Conservation (phyloP, 1,284 basidiomycete genomes). For the Ustilago curta region DNA sequence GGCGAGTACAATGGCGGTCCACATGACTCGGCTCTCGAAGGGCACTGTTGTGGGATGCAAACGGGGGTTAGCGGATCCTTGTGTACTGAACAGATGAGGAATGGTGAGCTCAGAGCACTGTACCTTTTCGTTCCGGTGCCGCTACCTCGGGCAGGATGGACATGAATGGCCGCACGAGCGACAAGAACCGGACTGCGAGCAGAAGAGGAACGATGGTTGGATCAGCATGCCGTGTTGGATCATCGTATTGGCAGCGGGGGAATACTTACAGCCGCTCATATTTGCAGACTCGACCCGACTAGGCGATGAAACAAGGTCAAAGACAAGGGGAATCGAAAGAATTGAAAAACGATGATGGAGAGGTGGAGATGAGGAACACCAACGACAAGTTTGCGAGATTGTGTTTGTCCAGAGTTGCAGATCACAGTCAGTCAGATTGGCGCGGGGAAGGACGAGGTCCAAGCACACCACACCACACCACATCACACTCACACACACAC, state of each 20-base stretch:
- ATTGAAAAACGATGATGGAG: constrained; percentile 10
- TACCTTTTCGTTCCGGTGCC: constrained; percentile 68
- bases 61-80: neutral
- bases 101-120: neutral
- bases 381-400: neutral
- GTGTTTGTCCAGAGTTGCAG: constrained; percentile 2
- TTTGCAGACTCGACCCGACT: constrained; percentile 39
- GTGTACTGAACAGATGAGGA: neutral
- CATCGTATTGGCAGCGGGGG: neutral
- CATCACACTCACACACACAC: too few species aligned
- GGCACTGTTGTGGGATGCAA: constrained; percentile 50
- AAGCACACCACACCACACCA: too few species aligned
- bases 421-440: neutral
- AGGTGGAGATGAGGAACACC: neutral
- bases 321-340: constrained; percentile 7
- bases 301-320: constrained; percentile 5
- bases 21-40: constrained; percentile 67
- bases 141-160: constrained; percentile 68
- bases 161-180: constrained; percentile 69
- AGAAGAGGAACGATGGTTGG: neutral
- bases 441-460: constrained; percentile 10
- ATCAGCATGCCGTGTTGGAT: constrained; percentile 15
- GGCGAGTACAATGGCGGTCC: constrained; percentile 69
- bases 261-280: constrained; percentile 51
- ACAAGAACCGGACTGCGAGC: constrained; percentile 64